A percentile compares a stretch with the other conserved stretches of the same genome.
Conservation (phyloP, 2,329 filamentous ascomycete species). For the Decorospora gaudefroyi region DNA sequence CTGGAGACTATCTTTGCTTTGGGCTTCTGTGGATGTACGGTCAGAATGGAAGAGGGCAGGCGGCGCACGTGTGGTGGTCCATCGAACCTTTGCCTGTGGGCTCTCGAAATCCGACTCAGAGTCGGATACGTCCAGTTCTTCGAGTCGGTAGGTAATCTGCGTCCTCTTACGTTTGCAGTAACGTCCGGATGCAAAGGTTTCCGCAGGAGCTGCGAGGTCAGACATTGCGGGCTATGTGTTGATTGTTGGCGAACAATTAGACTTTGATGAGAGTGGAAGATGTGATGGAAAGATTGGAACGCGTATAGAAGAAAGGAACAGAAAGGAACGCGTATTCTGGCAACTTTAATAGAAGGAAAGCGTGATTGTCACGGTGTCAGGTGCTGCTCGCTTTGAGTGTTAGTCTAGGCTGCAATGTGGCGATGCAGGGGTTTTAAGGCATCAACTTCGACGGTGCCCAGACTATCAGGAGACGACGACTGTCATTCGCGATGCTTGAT, state of each 20-base stretch:
- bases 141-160: slow-evolving; percentile 38
- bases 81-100: slow-evolving; percentile 34
- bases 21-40: slow-evolving; percentile 25
- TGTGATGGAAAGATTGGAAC: neutral
- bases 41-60: slow-evolving; percentile 4
- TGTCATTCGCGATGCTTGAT: neutral
- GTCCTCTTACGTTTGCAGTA: slow-evolving; percentile 45
- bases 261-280: neutral
- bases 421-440: slow-evolving; percentile 34
- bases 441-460: slow-evolving; percentile 27
- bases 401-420: slow-evolving; percentile 43
- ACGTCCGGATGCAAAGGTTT: slow-evolving; percentile 25
- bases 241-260: neutral
- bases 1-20: slow-evolving; percentile 18
- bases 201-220: slow-evolving; percentile 11
- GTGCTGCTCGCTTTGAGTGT: slow-evolving; percentile 21
- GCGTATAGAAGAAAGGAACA: slow-evolving; percentile 23
- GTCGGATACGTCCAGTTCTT: slow-evolving; percentile 30
- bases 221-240: too few species aligned
- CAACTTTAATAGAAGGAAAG: slow-evolving; percentile 25
- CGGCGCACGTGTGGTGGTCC: neutral
- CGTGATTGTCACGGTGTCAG: slow-evolving; percentile 17
- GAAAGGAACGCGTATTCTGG: slow-evolving; percentile 29
- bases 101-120: slow-evolving; percentile 23
- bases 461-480: neutral